Evolutionary conservation across 345 rosid genomes (phyloP), one percentile per base, ranked within the genome.

Genomic region (Passiflora organensis): DNA sequence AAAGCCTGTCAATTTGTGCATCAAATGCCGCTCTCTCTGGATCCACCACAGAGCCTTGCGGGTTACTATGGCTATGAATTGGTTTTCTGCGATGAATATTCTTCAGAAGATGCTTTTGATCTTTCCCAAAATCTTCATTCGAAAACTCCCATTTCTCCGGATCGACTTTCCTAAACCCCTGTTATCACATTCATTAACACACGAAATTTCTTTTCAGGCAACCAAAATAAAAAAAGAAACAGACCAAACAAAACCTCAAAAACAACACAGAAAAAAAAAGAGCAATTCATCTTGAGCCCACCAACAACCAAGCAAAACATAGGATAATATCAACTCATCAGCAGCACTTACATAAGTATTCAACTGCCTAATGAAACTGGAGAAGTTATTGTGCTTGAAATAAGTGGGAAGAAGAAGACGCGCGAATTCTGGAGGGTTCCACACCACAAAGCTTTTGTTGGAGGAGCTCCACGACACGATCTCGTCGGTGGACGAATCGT

Each of bases 141-240:
- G 79, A 76, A 72, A 93, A 93, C 47, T 93, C 96, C 99, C 99
- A 93, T 62, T 58, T 81, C 75, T 93, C 94, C 0, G 94, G 81
- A 79, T 93, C 96, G 59, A 76, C 84, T 82, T 93, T 93, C 34
- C 91, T 77, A 44, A 93, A 93, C 18, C 99, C 99, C 99, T 93
- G 78, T 53, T 43, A 58, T 20, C 61, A 56, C 47, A 49, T 1
- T 4, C 43, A 12, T 4, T 15, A 41, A 9, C n/a, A 12, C 13
- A 41, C n/a, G 3, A 4, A 41, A 41, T 41, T 41, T 12, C n/a
- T 41, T 0, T 12, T 41, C 43, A 41, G 43, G 4, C 43, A 41
- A 12, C 43, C 3, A 41, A 41, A 11, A 41, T 8, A 0, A 3
- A 22, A 6, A 53, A 53, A 38, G 17, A 52, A 10, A 3, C 4